These are phyloP conservation scores for Sugiyamaella lignohabitans DNA, from an alignment of 805 yeast species.

Conservation along the genomic window DNA sequence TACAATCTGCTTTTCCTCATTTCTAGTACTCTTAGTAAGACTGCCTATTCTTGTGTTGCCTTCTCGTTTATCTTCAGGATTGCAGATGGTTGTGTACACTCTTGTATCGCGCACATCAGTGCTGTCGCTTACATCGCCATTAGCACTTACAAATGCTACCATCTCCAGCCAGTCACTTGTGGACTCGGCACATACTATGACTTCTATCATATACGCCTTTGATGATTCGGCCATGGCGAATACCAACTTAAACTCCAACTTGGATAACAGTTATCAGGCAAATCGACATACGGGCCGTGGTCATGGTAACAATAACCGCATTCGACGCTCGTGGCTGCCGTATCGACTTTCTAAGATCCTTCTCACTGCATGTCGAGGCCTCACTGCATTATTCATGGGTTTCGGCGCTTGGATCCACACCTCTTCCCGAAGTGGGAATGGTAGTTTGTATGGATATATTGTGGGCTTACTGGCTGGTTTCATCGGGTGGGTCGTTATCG, in stretches of 20 bases:
- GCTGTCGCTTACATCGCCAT: conserved; percentile 29
- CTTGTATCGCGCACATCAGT: conserved; percentile 27
- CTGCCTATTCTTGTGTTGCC: conserved; percentile 35
- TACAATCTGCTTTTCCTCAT: conserved; percentile 31
- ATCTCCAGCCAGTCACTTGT: conserved; percentile 30
- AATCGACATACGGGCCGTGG: neutral
- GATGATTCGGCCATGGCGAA: no score
- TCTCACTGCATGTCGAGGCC: conserved; percentile 32
- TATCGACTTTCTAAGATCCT: conserved; percentile 35
- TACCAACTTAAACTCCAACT: neutral
- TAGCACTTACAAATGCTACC: conserved; percentile 35
- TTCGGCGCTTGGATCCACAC: conserved; percentile 37
- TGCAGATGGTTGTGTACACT: conserved; percentile 23
- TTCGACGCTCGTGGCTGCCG: conserved; percentile 27
- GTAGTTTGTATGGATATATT: conserved; percentile 35
- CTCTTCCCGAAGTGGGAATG: conserved; percentile 29
- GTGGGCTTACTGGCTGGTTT: conserved; percentile 36
- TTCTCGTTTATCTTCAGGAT: conserved; percentile 18
- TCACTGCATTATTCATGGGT: conserved; percentile 34
- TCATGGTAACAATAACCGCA: conserved; percentile 1
- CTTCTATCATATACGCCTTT: neutral
- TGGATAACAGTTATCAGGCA: neutral
- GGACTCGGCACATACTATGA: conserved; percentile 28
- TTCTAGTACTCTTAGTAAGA: conserved; percentile 29
- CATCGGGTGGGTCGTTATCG: conserved; percentile 39